These are phyloP conservation scores for Mucor indicus DNA, from an alignment of 371 early-diverging fungal species.

Conservation along the genomic window DNA sequence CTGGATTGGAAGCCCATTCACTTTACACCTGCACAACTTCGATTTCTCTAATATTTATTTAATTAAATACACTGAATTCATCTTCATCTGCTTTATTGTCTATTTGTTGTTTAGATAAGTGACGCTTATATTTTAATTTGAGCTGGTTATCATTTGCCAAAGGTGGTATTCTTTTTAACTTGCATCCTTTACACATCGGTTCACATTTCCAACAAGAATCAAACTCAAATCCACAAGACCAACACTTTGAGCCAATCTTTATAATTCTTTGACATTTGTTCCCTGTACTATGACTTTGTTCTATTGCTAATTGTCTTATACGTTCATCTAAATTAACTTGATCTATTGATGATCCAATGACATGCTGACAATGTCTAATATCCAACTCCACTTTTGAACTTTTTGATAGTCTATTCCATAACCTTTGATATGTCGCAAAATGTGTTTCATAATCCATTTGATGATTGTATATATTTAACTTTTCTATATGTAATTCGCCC, in stretches of 20 bases:
- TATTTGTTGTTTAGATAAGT: neutral
- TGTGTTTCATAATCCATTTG: constrained; percentile 36
- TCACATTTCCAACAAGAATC: constrained; percentile 29
- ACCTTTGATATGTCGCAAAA: constrained; percentile 28
- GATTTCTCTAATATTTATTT: constrained; percentile 52
- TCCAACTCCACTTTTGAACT: constrained; percentile 31
- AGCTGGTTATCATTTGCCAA: constrained; percentile 31
- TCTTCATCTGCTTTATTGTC: constrained; percentile 15
- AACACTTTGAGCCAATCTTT: constrained; percentile 19
- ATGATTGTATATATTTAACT: constrained; percentile 33
- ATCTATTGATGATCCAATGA: constrained; percentile 6
- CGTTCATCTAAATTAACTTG: neutral
- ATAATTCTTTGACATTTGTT: constrained; percentile 24
- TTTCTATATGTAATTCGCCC: constrained; percentile 20
- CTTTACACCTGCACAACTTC: constrained; percentile 76
- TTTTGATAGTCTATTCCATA: constrained; percentile 28
- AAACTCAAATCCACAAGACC: constrained; percentile 31
- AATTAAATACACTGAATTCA: constrained; percentile 30
- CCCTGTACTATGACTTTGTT: neutral
- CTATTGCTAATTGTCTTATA: neutral
- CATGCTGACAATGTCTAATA: constrained; percentile 22
- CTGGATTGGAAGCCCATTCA: constrained; percentile 80
- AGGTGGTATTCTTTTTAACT: constrained; percentile 30
- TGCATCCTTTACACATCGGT: constrained; percentile 26
- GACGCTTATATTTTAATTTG: constrained; percentile 4